Percentiles rank a stretch among this genome's conserved stretches.
Conservation (phyloP, 768 basidiomycete species). For the Mrakia frigida region DNA sequence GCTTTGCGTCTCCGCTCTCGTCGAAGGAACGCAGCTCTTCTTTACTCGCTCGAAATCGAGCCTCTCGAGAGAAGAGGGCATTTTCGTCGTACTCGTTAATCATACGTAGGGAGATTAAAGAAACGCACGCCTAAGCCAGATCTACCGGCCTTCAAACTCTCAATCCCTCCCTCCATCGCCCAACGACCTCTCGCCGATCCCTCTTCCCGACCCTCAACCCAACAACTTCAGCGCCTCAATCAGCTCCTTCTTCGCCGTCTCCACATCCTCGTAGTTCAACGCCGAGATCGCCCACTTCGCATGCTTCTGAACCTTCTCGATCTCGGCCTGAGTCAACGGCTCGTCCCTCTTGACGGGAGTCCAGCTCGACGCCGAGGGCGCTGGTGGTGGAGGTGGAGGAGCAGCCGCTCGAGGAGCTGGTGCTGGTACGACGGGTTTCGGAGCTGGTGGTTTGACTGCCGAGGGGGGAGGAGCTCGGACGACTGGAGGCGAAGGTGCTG, state of each 20-base stretch:
- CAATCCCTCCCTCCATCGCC: background rate
- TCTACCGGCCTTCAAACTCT: too few species aligned
- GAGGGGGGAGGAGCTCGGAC: background rate
- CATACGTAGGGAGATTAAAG: too few species aligned
- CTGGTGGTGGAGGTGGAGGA: conserved; percentile 14
- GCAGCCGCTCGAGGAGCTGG: background rate
- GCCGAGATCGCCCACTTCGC: conserved; percentile 88
- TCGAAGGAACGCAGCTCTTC: too few species aligned
- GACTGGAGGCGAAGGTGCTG: background rate
- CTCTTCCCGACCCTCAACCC: conserved; percentile 30
- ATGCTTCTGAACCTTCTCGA: conserved; percentile 80
- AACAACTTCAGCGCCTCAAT: conserved; percentile 58
- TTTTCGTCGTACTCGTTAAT: too few species aligned
- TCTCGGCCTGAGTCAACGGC: conserved; percentile 41
- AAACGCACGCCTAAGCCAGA: too few species aligned
- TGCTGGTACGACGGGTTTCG: conserved; percentile 37
- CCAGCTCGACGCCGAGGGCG: conserved; percentile 3
- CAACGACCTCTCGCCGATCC: too few species aligned
- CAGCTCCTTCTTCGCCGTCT: conserved; percentile 79
- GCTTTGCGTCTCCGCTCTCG: too few species aligned
- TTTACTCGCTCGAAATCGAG: too few species aligned
- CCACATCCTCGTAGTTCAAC: conserved; percentile 90
- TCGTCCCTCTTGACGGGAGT: conserved; percentile 41
- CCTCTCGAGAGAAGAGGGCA: too few species aligned
- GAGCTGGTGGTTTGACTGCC: conserved; percentile 17